Evolutionary conservation across 768 basidiomycete species (phyloP), one percentile per base, ranked within the genome.

Genomic region (Dentipellis fragilis): DNA sequence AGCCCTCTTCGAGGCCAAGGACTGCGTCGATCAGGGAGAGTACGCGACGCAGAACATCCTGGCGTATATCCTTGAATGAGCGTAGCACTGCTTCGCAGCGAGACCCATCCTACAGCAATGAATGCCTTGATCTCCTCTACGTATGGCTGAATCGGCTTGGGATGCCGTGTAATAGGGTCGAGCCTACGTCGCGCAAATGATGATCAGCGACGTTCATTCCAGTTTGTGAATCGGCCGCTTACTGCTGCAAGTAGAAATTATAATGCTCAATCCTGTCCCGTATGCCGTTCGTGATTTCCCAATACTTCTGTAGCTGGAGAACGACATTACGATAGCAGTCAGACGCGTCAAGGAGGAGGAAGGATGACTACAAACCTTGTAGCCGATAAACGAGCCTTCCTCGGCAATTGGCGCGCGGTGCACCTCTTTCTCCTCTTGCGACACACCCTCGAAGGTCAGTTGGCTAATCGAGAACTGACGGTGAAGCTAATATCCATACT

Each of bases 311-410:
- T 29, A 29, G 29, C 29, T 29, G 29, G 29, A 29, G 46, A 16
- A 46, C 38, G 19, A 29, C 3, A 29, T 6, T 6, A 29, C 29
- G 29, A 6, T 29, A 6, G 6, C 3, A 6, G 29, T 3, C 29
- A 6, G 42, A 19, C 29, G n/a, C n/a, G n/a, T n/a, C n/a, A n/a
- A n/a, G n/a, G 29, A 29, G 3, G 3, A 29, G 29, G 29, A 29
- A 29, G 29, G 29, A 29, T 29, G 29, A 29, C 29, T 29, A 29
- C 59, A n/a, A 22, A 69, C 69, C 57, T 71, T 71, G 59, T 71
- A 70, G 14, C 70, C 69, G 22, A 66, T 68, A 47, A 68, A 70
- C 1, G 67, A 66, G n/a, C 69, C 70, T 47, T 69, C 54, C 52
- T 71, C 68, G 14, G 66, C 67, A 36, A 70, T 71, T 11, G 65